Conservation (phyloP, 1,139 yeast species). For the Nakaseomyces kungkrabaensis region DNA sequence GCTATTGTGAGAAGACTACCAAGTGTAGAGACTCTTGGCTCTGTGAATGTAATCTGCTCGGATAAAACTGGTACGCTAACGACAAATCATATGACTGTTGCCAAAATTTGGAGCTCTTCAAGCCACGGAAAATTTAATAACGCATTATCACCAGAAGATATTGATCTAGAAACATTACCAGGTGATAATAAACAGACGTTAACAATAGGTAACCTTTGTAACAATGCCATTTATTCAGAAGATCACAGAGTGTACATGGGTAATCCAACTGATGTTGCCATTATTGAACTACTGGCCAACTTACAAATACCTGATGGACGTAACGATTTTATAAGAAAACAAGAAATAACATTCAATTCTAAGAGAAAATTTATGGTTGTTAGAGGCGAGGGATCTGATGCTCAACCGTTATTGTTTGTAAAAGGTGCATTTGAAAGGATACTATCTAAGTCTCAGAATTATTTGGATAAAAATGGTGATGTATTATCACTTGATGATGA, state of each 20-base stretch:
- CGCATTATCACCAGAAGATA: constrained; percentile 31
- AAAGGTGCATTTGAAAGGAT: constrained; percentile 84
- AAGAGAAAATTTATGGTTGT: constrained; percentile 78
- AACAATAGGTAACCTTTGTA: constrained; percentile 71
- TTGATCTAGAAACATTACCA: background rate
- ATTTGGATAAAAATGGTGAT: constrained; percentile 48
- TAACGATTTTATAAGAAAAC: constrained; percentile 37
- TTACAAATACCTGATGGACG: constrained; percentile 70
- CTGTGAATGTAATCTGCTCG: constrained; percentile 86
- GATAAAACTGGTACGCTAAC: constrained; percentile 94
- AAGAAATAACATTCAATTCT: constrained; percentile 79
- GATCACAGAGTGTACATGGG: constrained; percentile 71
- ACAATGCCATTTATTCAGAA: constrained; percentile 59
- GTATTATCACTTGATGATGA: constrained; percentile 43
- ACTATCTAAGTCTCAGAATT: constrained; percentile 50
- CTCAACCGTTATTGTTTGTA: constrained; percentile 48
- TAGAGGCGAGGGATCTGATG: constrained; percentile 37
- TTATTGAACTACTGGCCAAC: constrained; percentile 59
- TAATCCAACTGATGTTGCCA: constrained; percentile 87
- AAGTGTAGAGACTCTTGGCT: constrained; percentile 88
- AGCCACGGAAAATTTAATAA: constrained; percentile 35
- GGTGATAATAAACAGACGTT: constrained; percentile 45
- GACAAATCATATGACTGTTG: constrained; percentile 88
- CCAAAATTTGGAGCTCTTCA: constrained; percentile 68
- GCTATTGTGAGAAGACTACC: constrained; percentile 90